Evolutionary conservation across 805 yeast species (phyloP).

Genomic region (Pichia cabralensis): DNA sequence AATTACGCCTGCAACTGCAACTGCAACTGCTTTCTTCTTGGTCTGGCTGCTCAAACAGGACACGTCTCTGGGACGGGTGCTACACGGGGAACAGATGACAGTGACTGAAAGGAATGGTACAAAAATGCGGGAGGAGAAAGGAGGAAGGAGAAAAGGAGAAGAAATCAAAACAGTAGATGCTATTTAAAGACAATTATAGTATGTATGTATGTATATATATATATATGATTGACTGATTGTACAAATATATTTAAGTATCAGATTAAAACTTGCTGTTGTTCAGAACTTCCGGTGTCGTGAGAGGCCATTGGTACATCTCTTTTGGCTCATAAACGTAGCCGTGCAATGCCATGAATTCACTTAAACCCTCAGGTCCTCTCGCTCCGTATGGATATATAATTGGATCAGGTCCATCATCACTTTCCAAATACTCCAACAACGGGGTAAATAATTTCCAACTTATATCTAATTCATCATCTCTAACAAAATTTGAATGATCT

Average conservation of each 20-base stretch:
- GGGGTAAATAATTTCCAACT: conserved; percentile 95
- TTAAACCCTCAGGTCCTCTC: conserved; percentile 70
- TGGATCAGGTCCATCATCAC: conserved; percentile 57
- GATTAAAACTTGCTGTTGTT: conserved; percentile 21
- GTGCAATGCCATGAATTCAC: conserved; percentile 51
- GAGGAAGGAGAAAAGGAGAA: no score
- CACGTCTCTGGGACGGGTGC: no score
- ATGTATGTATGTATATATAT: not conserved
- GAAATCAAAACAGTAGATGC: no score
- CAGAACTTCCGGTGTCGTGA: conserved; percentile 43
- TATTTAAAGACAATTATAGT: no score
- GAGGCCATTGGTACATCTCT: conserved; percentile 84
- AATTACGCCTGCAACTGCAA: no score
- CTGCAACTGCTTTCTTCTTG: no score
- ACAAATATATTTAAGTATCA: no score
- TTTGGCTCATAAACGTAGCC: conserved; percentile 62
- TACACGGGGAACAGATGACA: no score
- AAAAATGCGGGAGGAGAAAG: no score
- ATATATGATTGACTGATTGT: not conserved
- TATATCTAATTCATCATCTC: conserved; percentile 93
- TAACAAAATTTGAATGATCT: conserved; percentile 93
- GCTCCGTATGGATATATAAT: conserved; percentile 77
- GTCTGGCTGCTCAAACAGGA: no score
- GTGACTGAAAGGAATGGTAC: no score
- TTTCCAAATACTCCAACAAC: conserved; percentile 68